phyloP scores from a whole-genome alignment of 495 filamentous ascomycete genomes.

The Parathielavia appendiculata region DNA sequence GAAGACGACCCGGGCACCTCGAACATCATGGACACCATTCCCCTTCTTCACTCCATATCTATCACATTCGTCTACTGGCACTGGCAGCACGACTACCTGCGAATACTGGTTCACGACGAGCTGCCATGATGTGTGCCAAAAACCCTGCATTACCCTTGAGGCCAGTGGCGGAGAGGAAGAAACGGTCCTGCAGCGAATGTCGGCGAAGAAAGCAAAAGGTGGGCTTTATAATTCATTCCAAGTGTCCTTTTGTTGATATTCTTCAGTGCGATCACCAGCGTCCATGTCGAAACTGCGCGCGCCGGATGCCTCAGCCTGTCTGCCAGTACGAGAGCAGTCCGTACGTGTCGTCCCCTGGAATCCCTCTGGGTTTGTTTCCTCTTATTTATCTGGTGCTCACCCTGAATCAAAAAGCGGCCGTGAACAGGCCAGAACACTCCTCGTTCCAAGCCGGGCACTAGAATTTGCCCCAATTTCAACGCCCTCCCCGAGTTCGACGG shows the following conservation, averaged over 20 bases:
- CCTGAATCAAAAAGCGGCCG: too few relatives aligned
- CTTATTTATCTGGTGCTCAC: too few relatives aligned
- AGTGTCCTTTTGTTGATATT: neutral
- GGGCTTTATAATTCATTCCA: neutral
- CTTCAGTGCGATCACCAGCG: constrained; percentile 13
- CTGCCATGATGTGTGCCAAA: neutral
- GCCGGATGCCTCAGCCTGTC: constrained; percentile 13
- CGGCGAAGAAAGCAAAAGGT: constrained; percentile 22
- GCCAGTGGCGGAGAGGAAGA: constrained; percentile 9
- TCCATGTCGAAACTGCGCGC: constrained; percentile 17
- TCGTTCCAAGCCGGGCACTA: too few relatives aligned
- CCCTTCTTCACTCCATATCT: too few relatives aligned
- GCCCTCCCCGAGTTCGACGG: too few relatives aligned
- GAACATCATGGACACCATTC: too few relatives aligned
- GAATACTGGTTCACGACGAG: neutral
- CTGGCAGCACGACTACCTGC: too few relatives aligned
- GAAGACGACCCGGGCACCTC: too few relatives aligned
- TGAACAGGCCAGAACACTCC: too few relatives aligned
- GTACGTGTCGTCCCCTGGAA: neutral
- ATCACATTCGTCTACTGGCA: too few relatives aligned
- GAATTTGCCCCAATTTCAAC: too few relatives aligned
- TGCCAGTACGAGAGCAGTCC: constrained; percentile 14
- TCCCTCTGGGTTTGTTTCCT: too few relatives aligned
- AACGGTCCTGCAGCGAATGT: constrained; percentile 19
- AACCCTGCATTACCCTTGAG: neutral